phyloP scores from a whole-genome alignment of 495 filamentous ascomycete genomes.

The Amorphotheca resinae region DNA sequence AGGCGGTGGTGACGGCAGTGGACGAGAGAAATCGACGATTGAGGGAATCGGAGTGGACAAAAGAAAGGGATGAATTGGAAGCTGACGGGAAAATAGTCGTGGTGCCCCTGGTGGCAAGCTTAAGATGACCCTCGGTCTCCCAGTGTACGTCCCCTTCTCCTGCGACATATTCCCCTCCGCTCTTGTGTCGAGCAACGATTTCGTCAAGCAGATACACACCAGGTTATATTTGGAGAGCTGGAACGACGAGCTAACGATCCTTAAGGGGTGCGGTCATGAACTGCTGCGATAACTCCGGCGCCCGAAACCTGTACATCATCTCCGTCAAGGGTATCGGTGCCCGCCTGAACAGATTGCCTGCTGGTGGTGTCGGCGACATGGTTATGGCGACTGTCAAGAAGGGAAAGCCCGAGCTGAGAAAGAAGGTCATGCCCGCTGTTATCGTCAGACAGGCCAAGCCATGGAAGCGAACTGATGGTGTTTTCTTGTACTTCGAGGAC shows the following conservation, averaged over 20 bases:
- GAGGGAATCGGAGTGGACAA: not conserved
- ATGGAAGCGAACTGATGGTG: constrained; percentile 93
- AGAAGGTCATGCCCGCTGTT: constrained; percentile 99
- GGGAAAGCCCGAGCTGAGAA: constrained; percentile 97
- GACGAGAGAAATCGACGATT: not conserved
- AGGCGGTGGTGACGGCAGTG: not conserved
- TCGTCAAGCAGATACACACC: no score
- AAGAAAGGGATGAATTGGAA: not conserved
- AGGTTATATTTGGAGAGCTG: not conserved
- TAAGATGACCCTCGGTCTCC: constrained; percentile 99
- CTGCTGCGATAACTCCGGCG: constrained; percentile 97
- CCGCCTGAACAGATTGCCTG: constrained; percentile 93
- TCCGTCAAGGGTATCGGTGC: constrained; percentile 99
- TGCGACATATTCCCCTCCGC: not conserved
- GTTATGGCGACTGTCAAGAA: constrained; percentile 99
- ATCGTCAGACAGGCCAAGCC: constrained; percentile 98
- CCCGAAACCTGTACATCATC: constrained; percentile 99
- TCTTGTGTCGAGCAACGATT: no score
- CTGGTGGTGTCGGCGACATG: constrained; percentile 98
- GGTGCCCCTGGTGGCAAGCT: constrained; percentile 98
- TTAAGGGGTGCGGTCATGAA: constrained; percentile 90
- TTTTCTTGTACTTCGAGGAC: constrained; percentile 99
- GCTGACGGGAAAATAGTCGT: constrained; percentile 39
- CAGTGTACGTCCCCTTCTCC: constrained; percentile 61
- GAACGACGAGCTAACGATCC: not conserved